phyloP scores from a whole-genome alignment of 2,329 filamentous ascomycete genomes.

The Ophiostoma australiae region DNA sequence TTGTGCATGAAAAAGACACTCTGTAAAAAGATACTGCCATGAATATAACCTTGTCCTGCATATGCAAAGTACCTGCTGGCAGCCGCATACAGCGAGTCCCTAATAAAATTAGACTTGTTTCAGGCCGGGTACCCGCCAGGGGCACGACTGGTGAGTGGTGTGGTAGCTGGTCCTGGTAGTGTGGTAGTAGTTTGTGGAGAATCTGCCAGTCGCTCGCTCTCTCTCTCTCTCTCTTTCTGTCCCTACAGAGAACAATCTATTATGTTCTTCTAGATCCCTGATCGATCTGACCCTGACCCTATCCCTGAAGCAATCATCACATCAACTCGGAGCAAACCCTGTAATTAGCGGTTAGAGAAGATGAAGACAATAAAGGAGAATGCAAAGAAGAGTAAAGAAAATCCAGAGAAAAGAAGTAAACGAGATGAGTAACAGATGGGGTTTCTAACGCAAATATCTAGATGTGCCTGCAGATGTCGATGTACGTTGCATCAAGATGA shows the following conservation, averaged over 20 bases:
- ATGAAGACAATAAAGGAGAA: background rate
- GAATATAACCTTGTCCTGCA: background rate
- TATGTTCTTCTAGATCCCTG: background rate
- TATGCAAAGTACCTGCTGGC: background rate
- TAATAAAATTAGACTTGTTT: constrained; percentile 14
- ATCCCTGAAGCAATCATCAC: constrained; percentile 13
- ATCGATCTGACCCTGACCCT: background rate
- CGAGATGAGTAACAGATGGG: background rate
- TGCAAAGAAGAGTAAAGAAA: background rate
- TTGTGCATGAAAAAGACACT: background rate
- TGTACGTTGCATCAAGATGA: background rate
- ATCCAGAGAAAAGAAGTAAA: background rate
- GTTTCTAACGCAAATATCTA: background rate
- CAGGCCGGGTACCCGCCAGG: constrained; percentile 9
- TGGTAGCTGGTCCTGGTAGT: background rate
- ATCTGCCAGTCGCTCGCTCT: background rate
- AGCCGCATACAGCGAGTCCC: constrained; percentile 5
- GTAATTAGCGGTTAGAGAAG: background rate
- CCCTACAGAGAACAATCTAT: background rate
- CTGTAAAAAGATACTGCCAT: background rate
- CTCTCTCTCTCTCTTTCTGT: background rate
- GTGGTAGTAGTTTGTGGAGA: constrained; percentile 10
- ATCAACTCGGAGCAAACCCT: background rate
- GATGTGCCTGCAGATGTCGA: background rate
- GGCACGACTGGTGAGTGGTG: constrained; percentile 4